Percentiles rank a stretch among this genome's conserved stretches.
These are phyloP conservation scores for Sporothrix globosa DNA, from an alignment of 2,329 filamentous ascomycete genomes.

Conservation along the genomic window DNA sequence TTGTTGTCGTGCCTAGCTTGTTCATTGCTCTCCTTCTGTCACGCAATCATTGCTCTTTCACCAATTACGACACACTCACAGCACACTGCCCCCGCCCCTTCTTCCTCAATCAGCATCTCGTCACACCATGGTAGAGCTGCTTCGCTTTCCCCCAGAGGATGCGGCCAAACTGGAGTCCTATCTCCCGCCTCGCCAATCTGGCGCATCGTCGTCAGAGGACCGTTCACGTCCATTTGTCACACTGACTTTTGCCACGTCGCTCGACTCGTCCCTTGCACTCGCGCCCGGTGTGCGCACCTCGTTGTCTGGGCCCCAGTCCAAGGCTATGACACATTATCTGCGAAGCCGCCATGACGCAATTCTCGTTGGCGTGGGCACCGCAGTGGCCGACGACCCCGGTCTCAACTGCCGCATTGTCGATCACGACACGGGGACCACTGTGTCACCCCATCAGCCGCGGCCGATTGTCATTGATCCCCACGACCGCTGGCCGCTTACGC, in stretches of 20 bases:
- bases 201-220: not conserved
- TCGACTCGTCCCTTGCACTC: conserved; percentile 79
- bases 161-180: conserved; percentile 38
- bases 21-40: not conserved
- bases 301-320: conserved; percentile 80
- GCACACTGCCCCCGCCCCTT: not conserved
- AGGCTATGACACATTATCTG: conserved; percentile 91
- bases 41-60: not conserved
- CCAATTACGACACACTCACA: not conserved
- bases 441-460: conserved; percentile 63
- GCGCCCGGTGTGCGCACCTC: conserved; percentile 78
- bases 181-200: conserved; percentile 35
- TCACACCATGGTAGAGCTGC: conserved; percentile 35
- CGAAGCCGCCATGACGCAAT: conserved; percentile 83
- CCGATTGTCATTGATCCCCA: conserved; percentile 82
- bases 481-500: conserved; percentile 69
- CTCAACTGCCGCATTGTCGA: conserved; percentile 78
- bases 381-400: conserved; percentile 79
- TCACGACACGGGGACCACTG: conserved; percentile 42
- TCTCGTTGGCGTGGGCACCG: conserved; percentile 81
- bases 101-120: not conserved
- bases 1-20: not conserved
- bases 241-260: conserved; percentile 86
- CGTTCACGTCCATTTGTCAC: conserved; percentile 62
- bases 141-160: conserved; percentile 36